A percentile compares a stretch with the other conserved stretches of the same genome.
phyloP scores from a whole-genome alignment of 345 rosid genomes.

The Lepidium sativum region DNA sequence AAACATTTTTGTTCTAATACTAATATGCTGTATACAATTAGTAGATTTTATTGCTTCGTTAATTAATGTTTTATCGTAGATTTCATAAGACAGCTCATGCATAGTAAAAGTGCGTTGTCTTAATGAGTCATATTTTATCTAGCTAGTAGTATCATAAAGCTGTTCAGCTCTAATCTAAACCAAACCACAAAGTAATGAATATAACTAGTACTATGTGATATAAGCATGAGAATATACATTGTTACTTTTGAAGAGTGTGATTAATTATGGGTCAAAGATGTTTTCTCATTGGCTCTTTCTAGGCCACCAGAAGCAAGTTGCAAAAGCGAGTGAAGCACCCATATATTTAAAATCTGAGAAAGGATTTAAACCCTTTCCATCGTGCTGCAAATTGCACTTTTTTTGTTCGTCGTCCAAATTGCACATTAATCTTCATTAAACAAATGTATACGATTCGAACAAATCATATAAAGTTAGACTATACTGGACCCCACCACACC shows the following conservation, averaged over 20 bases:
- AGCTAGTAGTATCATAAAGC: background rate
- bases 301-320: conserved; percentile 24
- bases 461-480: background rate
- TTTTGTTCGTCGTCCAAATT: conserved; percentile 1
- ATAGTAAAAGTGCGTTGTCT: background rate
- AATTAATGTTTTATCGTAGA: background rate
- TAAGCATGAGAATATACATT: background rate
- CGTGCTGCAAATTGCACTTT: conserved; percentile 18
- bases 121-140: background rate
- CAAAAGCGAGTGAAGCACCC: conserved; percentile 19
- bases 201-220: background rate
- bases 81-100: background rate
- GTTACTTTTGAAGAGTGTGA: background rate
- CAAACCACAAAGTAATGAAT: background rate
- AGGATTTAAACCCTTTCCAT: background rate
- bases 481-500: background rate
- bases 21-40: too few relatives aligned
- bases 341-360: conserved; percentile 2
- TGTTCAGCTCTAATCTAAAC: background rate
- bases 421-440: background rate
- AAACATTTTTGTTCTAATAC: too few relatives aligned
- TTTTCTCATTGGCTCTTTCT: conserved; percentile 21
- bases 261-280: conserved; percentile 2
- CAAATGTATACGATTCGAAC: background rate
- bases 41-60: background rate